Percentiles rank a stretch among this genome's conserved stretches.
Evolutionary conservation across 2,329 filamentous ascomycete genomes (phyloP).

Genomic region (Leptographium radiaticola): DNA sequence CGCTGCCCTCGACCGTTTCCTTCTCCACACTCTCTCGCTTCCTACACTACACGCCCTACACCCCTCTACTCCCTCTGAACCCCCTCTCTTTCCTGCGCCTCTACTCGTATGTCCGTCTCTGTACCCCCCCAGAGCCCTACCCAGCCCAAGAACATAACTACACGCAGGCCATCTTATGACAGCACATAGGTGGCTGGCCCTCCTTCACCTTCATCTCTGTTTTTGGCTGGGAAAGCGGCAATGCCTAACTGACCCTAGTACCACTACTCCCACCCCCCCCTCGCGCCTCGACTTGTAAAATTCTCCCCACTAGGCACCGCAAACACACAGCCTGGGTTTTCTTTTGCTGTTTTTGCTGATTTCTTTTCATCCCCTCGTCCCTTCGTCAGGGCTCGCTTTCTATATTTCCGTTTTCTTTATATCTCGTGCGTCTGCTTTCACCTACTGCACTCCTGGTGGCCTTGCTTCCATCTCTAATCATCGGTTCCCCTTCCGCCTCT

Average conservation of each 20-base stretch:
- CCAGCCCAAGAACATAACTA: conserved; percentile 3
- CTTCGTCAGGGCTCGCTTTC: background rate
- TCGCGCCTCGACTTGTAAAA: background rate
- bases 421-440: background rate
- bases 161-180: conserved; percentile 1
- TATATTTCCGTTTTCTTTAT: background rate
- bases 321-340: conserved; percentile 1
- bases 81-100: background rate
- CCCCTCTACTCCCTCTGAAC: background rate
- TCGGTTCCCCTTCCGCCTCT: too few relatives aligned
- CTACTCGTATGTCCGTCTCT: background rate
- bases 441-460: background rate
- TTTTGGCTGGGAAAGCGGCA: background rate
- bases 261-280: conserved; percentile 2
- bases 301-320: conserved; percentile 3
- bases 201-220: background rate
- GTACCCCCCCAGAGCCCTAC: conserved; percentile 5
- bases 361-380: background rate
- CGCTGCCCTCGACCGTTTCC: background rate
- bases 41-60: background rate
- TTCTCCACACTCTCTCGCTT: background rate
- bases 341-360: conserved; percentile 2
- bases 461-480: background rate
- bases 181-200: conserved; percentile 1
- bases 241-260: background rate